These are phyloP conservation scores for Metschnikowia lochheadii DNA, from an alignment of 805 yeast genomes.

Conservation along the genomic window DNA sequence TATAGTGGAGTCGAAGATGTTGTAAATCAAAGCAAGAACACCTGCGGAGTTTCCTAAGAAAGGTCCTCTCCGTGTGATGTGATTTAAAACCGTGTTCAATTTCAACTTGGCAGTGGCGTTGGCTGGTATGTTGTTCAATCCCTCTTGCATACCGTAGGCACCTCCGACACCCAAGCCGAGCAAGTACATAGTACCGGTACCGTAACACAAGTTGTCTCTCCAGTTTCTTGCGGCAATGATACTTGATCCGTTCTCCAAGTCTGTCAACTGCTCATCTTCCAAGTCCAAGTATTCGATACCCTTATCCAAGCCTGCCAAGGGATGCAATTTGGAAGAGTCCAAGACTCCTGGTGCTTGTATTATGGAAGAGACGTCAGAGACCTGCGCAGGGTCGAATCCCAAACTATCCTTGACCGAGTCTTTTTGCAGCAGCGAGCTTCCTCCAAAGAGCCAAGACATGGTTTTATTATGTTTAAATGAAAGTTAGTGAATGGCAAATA, in stretches of 20 bases:
- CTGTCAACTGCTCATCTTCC: conserved; percentile 70
- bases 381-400: conserved; percentile 65
- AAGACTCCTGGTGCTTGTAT: conserved; percentile 57
- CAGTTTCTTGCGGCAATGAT: conserved; percentile 94
- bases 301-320: conserved; percentile 86
- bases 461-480: not conserved
- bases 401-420: conserved; percentile 30
- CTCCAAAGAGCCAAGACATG: conserved; percentile 54
- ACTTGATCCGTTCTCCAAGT: conserved; percentile 86
- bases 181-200: conserved; percentile 92
- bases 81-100: conserved; percentile 85
- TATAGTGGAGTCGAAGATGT: conserved; percentile 72
- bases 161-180: conserved; percentile 89
- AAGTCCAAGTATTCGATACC: conserved; percentile 87
- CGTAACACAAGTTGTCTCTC: conserved; percentile 96
- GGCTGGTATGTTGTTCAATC: conserved; percentile 71
- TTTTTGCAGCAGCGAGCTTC: conserved; percentile 19
- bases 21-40: conserved; percentile 85
- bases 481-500: not conserved
- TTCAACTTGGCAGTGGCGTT: conserved; percentile 75
- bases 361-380: conserved; percentile 59
- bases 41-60: conserved; percentile 94
- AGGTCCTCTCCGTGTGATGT: conserved; percentile 93
- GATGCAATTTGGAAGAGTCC: conserved; percentile 76
- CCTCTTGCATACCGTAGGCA: conserved; percentile 80